Evolutionary conservation across 1,139 yeast genomes (phyloP), one percentile per base, ranked within the genome.

Genomic region (Saccharomycopsis phalli): DNA sequence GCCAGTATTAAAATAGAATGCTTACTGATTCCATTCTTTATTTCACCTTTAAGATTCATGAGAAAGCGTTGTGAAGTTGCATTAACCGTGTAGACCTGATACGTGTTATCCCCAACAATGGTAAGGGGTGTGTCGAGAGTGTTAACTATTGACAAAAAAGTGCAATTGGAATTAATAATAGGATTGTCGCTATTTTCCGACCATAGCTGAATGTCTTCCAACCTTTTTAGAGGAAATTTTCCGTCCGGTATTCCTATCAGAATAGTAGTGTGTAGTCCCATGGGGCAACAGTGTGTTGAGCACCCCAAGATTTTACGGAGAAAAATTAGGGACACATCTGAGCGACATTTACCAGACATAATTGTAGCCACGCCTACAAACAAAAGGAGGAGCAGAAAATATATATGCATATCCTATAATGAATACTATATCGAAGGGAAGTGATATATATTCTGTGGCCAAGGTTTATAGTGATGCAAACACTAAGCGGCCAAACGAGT

Each of bases 381-480:
- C n/a, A n/a, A n/a, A n/a, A n/a, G n/a, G n/a, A n/a, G n/a, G n/a
- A n/a, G n/a, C n/a, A 19, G n/a, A n/a, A n/a, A n/a, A n/a, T n/a
- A n/a, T n/a, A n/a, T n/a, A n/a, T n/a, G n/a, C n/a, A n/a, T n/a
- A n/a, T n/a, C n/a, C n/a, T 11, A 26, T 14, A 6, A 44, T 44
- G 44, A 44, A 44, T 25, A 34, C 41, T 11, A 44, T 42, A 16
- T 38, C 44, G 22, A 27, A 17, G 18, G 42, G 45, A 7, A 39
- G 33, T 8, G 45, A 44, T 46, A 51, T 54, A 27, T 56, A 57
- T 54, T 83, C 94, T 16, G 79, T 81, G 38, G 77, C 95, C n/a
- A 68, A 86, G 50, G 95, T 87, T 25, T 91, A 87, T 57, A 81
- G 94, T 21, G 87, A 88, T 59, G 94, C 76, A 48, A 87, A 87